Percentiles rank a stretch among this genome's conserved stretches.
phyloP scores from a whole-genome alignment of 331 rosid genomes.

The Quercus tomentella region DNA sequence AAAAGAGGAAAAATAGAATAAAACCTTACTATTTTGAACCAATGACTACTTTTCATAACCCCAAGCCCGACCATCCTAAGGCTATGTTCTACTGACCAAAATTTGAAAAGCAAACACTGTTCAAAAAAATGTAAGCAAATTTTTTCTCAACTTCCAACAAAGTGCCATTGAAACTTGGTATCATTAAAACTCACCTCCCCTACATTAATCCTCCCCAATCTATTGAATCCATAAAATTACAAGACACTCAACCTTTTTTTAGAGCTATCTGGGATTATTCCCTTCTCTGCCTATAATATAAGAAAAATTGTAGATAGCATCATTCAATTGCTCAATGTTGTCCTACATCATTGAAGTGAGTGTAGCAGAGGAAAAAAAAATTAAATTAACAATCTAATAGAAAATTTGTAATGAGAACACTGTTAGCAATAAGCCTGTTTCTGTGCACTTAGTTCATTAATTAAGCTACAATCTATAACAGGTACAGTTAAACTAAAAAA shows the following conservation, averaged over 20 bases:
- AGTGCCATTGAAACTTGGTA: neutral
- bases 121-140: neutral
- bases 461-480: neutral
- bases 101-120: neutral
- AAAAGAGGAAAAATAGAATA: neutral
- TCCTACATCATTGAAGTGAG: neutral
- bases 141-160: neutral
- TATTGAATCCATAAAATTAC: neutral
- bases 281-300: neutral
- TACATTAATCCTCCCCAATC: neutral
- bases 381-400: neutral
- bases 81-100: neutral
- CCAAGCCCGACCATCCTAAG: neutral
- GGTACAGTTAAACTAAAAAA: constrained; percentile 1
- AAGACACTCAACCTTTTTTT: neutral
- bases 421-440: neutral
- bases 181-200: neutral
- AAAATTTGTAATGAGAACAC: neutral
- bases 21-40: too few species aligned
- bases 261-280: too few species aligned
- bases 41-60: too few species aligned
- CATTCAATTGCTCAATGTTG: constrained; percentile 8
- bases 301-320: neutral
- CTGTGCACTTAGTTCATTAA: neutral
- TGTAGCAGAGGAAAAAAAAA: neutral